Evolutionary conservation across 202 grass and related monocot genomes (phyloP), one percentile per base, ranked within the genome.

Genomic region (Panicum hallii): DNA sequence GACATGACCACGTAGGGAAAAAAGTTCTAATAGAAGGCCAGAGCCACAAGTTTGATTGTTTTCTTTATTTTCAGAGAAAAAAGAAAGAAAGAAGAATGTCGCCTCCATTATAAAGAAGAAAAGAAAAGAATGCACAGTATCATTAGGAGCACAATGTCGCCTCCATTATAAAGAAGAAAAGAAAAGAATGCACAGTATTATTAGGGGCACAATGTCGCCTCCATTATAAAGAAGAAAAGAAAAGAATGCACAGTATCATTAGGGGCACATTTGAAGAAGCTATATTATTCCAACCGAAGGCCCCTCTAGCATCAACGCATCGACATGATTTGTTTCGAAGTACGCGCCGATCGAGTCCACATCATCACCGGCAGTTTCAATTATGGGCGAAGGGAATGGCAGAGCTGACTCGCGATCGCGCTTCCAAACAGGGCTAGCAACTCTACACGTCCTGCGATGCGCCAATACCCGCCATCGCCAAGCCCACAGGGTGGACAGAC

Each of bases 381-480:
- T 19, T 66, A 66, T 66, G 30, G 16, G 38, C 8, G 63, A 66
- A 19, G 1, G 38, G 20, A 19, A 52, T 9, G 20, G 20, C 17
- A 7, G 3, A 38, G 30, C 62, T 6, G 14, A 9, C 36, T 9
- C 34, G 20, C n/a, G 56, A 9, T 40, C 38, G 41, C 75, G 7
- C 26, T 62, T 9, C 56, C 54, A 76, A 42, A 57, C 72, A 56
- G 7, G 16, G 23, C 22, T 26, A 63, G 5, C 63, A 54, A n/a
- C 4, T 13, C 40, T 60, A 9, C 36, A 41, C 34, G 63, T 41
- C 6, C 15, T 9, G 11, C 43, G 20, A 20, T 3, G 11, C 43
- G 61, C 28, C 61, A 79, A 79, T 50, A 79, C 61, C 61, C 77
- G 45, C 77, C 62, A 52, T 52, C 23, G 61, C 45, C 77, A 47